Base-by-base conservation (phyloP, 176 grass and related monocot species). In the Phoenix roebelenii region DNA sequence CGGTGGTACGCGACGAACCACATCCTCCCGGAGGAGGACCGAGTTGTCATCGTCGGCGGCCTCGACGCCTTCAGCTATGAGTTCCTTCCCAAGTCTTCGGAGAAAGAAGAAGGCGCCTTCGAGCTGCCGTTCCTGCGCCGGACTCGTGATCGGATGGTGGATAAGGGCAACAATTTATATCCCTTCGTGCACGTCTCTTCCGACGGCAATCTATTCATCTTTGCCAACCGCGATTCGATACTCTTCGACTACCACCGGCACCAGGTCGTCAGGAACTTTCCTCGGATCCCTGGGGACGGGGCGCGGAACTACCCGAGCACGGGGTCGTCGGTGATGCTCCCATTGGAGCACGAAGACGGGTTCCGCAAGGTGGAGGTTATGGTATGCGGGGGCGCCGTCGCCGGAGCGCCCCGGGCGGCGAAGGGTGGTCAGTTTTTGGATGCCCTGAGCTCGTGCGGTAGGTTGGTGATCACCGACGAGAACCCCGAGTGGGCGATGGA, bases 191-290 rank as follows among this genome's bases (percentile, higher is more conserved):
- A 80, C 60, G 70, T 80, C 63, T 55, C 66, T 30, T 55, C 77
- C 16, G 77, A 80, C 39, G 64, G 77, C 15, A 67, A 80, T 52
- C 70, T 80, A 10, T 80, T 80, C 66, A 74, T 80, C 26, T 80
- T 80, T 17, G 77, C 70, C 24, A 80, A 80, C 72, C 64, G 28
- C 16, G 77, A 80, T 10, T 80, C 77, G 28, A 80, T 80, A 23
- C 66, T 80, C 23, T 69, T 80, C 1, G 57, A 80, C 20, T 74
- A 80, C 32, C 52, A 23, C 3, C 59, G 20, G 7, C 30, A 74
- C 63, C 30, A 56, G 24, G 70, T 80, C 10, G 20, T 80, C 55
- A 80, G 52, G 61, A 32, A 24, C 5, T 80, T 80, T 17, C 77
- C 77, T 2, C 68, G 18, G 32, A 80, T 80, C 29, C 77, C 77